Percentiles rank a stretch among this genome's conserved stretches.
Evolutionary conservation across 1,139 yeast genomes (phyloP).

Genomic region (Kodamaea derodonti): DNA sequence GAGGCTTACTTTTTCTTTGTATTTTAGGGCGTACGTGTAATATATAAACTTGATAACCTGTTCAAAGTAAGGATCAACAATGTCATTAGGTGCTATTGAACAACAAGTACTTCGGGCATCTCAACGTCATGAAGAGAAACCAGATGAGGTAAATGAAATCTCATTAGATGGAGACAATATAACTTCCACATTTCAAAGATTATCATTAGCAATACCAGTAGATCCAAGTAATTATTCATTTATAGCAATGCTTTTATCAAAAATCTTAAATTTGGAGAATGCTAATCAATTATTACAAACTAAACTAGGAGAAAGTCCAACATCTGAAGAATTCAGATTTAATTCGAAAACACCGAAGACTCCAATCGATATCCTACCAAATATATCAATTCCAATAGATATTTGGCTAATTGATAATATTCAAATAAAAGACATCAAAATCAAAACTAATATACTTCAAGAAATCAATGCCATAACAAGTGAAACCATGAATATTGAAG

Average conservation of each 20-base stretch:
- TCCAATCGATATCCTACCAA: constrained; percentile 29
- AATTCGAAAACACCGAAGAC: not conserved
- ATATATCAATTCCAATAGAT: constrained; percentile 35
- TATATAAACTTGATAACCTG: not conserved
- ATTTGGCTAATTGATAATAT: constrained; percentile 38
- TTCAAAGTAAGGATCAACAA: not conserved
- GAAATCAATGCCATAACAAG: constrained; percentile 35
- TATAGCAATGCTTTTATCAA: constrained; percentile 20
- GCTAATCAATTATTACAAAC: constrained; percentile 5
- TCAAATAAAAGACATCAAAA: constrained; percentile 27
- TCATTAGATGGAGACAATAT: not conserved
- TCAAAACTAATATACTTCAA: constrained; percentile 31
- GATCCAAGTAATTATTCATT: constrained; percentile 25
- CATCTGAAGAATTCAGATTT: constrained; percentile 3
- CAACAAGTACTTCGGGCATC: constrained; percentile 4
- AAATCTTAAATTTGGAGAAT: constrained; percentile 19
- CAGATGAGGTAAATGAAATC: not conserved
- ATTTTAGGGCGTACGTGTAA: not conserved
- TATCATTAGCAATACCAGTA: constrained; percentile 25
- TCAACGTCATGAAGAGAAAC: too few species aligned
- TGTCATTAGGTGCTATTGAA: constrained; percentile 5
- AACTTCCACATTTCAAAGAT: constrained; percentile 19
- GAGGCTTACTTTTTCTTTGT: constrained; percentile 1
- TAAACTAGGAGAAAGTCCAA: not conserved
- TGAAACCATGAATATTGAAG: constrained; percentile 20